Base-by-base conservation (phyloP, 768 basidiomycete species). In the Mycena rebaudengoi region DNA sequence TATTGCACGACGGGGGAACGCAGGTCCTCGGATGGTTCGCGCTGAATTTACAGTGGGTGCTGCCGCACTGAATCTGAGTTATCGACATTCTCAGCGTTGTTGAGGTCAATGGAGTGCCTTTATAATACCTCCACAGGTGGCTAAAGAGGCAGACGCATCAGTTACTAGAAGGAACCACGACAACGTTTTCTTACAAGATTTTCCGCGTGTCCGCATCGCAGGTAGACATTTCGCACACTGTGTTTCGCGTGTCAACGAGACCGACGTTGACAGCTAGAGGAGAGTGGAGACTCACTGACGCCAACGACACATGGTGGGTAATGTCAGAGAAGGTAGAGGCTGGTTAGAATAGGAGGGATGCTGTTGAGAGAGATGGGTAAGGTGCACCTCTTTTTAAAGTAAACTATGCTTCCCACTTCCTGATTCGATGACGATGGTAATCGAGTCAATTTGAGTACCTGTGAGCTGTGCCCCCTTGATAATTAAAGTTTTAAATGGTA, bases 211-310 rank as follows among this genome's bases (percentile, higher is more conserved):
- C 79, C 80, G 60, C 87, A 88, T 21, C 74, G 75, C 49, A 74
- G 60, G 76, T 84, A 88, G 40, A 81, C 69, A 65, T 83, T 80
- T 71, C 82, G 79, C 20, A 87, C 82, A 29, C 82, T 83, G 62
- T 10, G 30, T 18, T 33, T 46, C 30, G 39, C 18, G 59, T 33
- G 32, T 64, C 39, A 51, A 33, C 45, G 50, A 13, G 16, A 12
- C n/a, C 21, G 13, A 59, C 32, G 69, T 45, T 46, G 23, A 65
- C 25, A 41, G 32, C 7, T 33, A 26, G 52, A 20, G 39, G 6
- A 21, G 21, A 21, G 5, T n/a, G n/a, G n/a, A n/a, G n/a, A 80
- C 84, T 74, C 69, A 88, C 86, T 82, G 85, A 76, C 86, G 84
- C 70, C 76, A 80, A 69, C 78, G 79, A 74, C 86, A 88, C 86